Conservation (phyloP, 1,284 basidiomycete genomes). For the Irpex rosettiformis region DNA sequence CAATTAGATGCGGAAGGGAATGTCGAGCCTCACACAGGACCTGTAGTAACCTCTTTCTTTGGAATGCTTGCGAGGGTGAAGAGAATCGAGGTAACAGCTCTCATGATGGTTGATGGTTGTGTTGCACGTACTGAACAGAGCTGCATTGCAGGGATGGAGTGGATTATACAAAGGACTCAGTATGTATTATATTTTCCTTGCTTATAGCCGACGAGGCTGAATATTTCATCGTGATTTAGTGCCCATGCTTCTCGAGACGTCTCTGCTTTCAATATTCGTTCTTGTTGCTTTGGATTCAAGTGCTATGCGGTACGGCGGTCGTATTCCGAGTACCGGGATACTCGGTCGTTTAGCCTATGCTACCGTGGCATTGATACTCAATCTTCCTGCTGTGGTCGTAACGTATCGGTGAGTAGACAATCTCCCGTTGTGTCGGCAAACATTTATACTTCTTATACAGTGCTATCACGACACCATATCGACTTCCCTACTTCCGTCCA, state of each 20-base stretch:
- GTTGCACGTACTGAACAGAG: constrained; percentile 2
- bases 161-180: constrained; percentile 86
- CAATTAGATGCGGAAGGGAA: constrained; percentile 78
- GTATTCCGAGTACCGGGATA: constrained; percentile 66
- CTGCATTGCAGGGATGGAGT: constrained; percentile 52
- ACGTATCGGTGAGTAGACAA: constrained; percentile 63
- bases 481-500: constrained; percentile 64
- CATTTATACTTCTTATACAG: constrained; percentile 35
- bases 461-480: constrained; percentile 84
- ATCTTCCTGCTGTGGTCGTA: constrained; percentile 76
- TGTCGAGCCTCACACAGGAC: constrained; percentile 73
- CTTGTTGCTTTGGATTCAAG: constrained; percentile 51
- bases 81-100: constrained; percentile 62
- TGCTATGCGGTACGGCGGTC: constrained; percentile 55
- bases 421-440: constrained; percentile 2
- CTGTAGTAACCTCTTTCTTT: constrained; percentile 58
- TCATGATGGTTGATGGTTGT: constrained; percentile 2
- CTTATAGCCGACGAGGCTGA: background rate
- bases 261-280: constrained; percentile 54
- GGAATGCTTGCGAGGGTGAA: constrained; percentile 74
- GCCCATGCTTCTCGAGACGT: constrained; percentile 68
- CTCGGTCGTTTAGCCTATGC: constrained; percentile 62
- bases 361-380: constrained; percentile 67
- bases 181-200: constrained; percentile 35
- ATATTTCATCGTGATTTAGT: constrained; percentile 39